phyloP scores from a whole-genome alignment of 495 filamentous ascomycete species.

The Lophiotrema nucula region DNA sequence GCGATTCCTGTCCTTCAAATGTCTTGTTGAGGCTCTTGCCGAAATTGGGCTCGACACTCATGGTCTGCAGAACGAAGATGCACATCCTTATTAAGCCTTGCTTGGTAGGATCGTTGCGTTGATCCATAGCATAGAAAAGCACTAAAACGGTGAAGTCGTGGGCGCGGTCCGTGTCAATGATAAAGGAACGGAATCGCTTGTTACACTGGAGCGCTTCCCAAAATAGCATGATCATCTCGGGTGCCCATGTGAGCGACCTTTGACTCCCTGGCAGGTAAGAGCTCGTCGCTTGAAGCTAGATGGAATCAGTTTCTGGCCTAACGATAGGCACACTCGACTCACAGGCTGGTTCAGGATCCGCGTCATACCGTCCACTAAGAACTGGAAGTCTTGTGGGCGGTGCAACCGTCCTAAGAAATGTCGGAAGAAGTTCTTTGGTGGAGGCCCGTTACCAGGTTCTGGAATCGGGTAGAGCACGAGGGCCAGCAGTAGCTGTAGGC shows the following conservation, averaged over 20 bases:
- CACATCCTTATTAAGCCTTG: constrained; percentile 95
- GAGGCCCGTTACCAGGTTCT: constrained; percentile 59
- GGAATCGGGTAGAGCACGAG: constrained; percentile 89
- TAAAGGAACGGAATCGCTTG: constrained; percentile 93
- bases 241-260: constrained; percentile 77
- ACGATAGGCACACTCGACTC: constrained; percentile 25
- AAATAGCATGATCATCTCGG: constrained; percentile 96
- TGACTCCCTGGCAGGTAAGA: constrained; percentile 90
- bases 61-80: constrained; percentile 90
- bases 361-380: constrained; percentile 93
- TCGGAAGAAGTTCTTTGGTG: constrained; percentile 86
- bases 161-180: constrained; percentile 90
- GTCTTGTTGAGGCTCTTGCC: constrained; percentile 83
- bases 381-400: constrained; percentile 95
- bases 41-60: constrained; percentile 91
- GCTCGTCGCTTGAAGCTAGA: constrained; percentile 73
- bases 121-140: constrained; percentile 88
- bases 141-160: constrained; percentile 92
- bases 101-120: constrained; percentile 79
- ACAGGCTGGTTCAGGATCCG: constrained; percentile 88
- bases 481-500: constrained; percentile 84
- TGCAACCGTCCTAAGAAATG: constrained; percentile 91
- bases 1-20: constrained; percentile 85
- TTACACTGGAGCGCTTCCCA: constrained; percentile 98
- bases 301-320: constrained; percentile 14